Conservation (phyloP, 2,329 filamentous ascomycete genomes). For the Aspergillus vadensis region DNA sequence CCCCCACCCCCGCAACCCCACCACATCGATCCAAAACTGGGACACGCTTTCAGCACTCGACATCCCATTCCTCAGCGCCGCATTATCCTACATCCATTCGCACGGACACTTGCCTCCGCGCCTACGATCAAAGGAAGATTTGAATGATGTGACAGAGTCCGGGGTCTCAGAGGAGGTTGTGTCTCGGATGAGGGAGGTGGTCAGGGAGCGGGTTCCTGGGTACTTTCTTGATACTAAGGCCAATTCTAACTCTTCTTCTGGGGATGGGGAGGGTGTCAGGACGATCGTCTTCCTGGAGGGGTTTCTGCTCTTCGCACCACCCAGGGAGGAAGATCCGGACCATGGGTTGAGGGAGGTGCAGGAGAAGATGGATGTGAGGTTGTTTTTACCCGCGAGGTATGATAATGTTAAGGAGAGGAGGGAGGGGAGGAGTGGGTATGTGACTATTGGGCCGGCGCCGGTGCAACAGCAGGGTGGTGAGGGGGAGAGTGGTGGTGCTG, state of each 20-base stretch:
- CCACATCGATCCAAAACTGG: slow-evolving; percentile 72
- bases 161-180: slow-evolving; percentile 35
- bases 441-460: slow-evolving; percentile 47
- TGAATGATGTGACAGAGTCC: slow-evolving; percentile 55
- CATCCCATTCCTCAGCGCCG: slow-evolving; percentile 65
- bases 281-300: slow-evolving; percentile 79
- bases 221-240: neutral
- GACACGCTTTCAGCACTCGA: slow-evolving; percentile 82
- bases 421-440: slow-evolving; percentile 49
- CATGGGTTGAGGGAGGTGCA: slow-evolving; percentile 36
- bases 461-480: slow-evolving; percentile 7
- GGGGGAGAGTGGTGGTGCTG: neutral
- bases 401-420: slow-evolving; percentile 45
- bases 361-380: slow-evolving; percentile 64
- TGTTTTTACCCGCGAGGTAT: slow-evolving; percentile 75
- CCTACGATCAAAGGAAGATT: slow-evolving; percentile 59
- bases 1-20: slow-evolving; percentile 53
- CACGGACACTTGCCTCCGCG: slow-evolving; percentile 59
- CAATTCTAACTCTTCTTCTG: neutral
- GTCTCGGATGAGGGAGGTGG: slow-evolving; percentile 25
- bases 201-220: slow-evolving; percentile 20
- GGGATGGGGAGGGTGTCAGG: slow-evolving; percentile 1
- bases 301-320: slow-evolving; percentile 74
- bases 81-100: slow-evolving; percentile 69
- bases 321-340: slow-evolving; percentile 19